phyloP scores from a whole-genome alignment of 192 early-diverging fungal genomes.

The Paraglomus occultum region DNA sequence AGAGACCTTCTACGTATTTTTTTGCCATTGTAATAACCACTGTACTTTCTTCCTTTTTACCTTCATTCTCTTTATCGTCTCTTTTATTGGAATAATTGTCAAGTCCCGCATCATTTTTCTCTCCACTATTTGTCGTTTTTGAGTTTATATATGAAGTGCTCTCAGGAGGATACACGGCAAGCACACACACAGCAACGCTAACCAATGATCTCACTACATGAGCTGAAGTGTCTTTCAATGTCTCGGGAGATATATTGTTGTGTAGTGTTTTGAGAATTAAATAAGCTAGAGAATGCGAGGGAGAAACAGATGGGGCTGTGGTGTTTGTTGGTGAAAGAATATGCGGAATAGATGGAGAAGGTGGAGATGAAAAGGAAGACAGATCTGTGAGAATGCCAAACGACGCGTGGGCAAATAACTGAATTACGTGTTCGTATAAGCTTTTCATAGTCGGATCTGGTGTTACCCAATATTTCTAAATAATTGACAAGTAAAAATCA shows the following conservation, averaged over 20 bases:
- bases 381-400: constrained; percentile 19
- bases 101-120: background rate
- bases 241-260: constrained; percentile 7
- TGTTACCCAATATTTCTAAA: constrained; percentile 26
- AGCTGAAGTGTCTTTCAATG: constrained; percentile 1
- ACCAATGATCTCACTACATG: constrained; percentile 19
- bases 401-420: constrained; percentile 24
- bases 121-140: background rate
- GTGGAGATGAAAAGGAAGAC: background rate
- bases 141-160: background rate
- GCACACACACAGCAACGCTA: constrained; percentile 14
- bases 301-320: background rate
- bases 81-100: background rate
- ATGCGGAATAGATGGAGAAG: too few relatives aligned
- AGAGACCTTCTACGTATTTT: constrained; percentile 32
- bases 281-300: constrained; percentile 4
- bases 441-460: constrained; percentile 21
- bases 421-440: constrained; percentile 23
- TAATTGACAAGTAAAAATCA: background rate
- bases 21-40: constrained; percentile 22
- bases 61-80: background rate
- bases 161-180: constrained; percentile 5
- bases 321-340: background rate
- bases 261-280: constrained; percentile 4
- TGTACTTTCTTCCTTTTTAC: background rate